A percentile compares a stretch with the other conserved stretches of the same genome.
Conservation (phyloP, 2,329 filamentous ascomycete genomes). For the Cladobotryum protrusum region DNA sequence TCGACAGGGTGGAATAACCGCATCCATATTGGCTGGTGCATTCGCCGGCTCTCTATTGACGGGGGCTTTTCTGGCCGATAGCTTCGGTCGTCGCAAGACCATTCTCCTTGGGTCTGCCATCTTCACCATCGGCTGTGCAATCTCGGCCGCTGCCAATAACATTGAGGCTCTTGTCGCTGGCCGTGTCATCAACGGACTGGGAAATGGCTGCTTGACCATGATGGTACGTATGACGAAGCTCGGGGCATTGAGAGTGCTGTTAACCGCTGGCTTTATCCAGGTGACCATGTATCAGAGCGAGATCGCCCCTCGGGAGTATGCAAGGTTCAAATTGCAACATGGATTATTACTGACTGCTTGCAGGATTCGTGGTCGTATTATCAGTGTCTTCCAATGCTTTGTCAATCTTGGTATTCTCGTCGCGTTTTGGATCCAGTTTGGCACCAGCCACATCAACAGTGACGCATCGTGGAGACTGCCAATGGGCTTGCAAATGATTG, state of each 20-base stretch:
- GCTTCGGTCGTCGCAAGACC: constrained; percentile 4
- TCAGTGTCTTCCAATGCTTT: constrained; percentile 23
- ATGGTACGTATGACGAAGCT: neutral
- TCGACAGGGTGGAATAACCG: constrained; percentile 11
- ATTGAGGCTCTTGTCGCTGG: constrained; percentile 10
- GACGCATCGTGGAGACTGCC: constrained; percentile 25
- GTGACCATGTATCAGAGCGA: constrained; percentile 10
- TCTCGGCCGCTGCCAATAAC: constrained; percentile 4
- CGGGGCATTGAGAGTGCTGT: neutral
- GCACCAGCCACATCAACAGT: constrained; percentile 20
- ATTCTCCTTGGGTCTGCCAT: constrained; percentile 7
- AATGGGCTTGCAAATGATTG: constrained; percentile 24
- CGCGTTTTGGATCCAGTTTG: constrained; percentile 27
- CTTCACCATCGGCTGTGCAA: constrained; percentile 8
- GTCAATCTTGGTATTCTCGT: constrained; percentile 22
- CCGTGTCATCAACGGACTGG: constrained; percentile 9
- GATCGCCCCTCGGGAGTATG: constrained; percentile 9
- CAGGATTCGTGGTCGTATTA: constrained; percentile 32
- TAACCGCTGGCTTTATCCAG: neutral
- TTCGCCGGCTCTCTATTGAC: constrained; percentile 9
- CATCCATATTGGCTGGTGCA: constrained; percentile 7
- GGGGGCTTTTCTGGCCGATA: constrained; percentile 9
- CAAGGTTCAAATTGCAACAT: neutral
- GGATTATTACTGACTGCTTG: neutral
- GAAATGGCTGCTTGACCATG: constrained; percentile 10